Evolutionary conservation across 495 filamentous ascomycete genomes (phyloP).

Genomic region (Penicillium canescens): DNA sequence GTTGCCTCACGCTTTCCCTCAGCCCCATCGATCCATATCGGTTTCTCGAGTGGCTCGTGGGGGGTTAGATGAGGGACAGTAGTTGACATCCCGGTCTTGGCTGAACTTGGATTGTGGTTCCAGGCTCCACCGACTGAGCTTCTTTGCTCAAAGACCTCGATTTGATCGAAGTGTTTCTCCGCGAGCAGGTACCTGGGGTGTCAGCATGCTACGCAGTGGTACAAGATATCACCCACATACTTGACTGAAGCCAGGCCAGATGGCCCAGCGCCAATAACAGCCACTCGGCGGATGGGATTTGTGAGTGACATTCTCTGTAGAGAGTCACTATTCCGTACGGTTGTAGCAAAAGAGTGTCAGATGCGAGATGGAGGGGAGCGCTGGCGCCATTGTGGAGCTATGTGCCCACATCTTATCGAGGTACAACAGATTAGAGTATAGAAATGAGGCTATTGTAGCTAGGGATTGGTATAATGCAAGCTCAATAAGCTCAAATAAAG

Average conservation of each 20-base stretch:
- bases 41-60: slow-evolving; percentile 39
- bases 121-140: slow-evolving; percentile 75
- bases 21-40: slow-evolving; percentile 37
- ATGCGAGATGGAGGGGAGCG: slow-evolving; percentile 2
- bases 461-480: no score
- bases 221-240: slow-evolving; percentile 21
- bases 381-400: slow-evolving; percentile 26
- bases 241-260: slow-evolving; percentile 45
- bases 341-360: slow-evolving; percentile 1
- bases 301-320: slow-evolving; percentile 18
- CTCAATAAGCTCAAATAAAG: no score
- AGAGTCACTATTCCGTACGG: neutral
- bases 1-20: slow-evolving; percentile 28
- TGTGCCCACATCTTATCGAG: neutral
- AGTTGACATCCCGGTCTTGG: slow-evolving; percentile 26
- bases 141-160: slow-evolving; percentile 83
- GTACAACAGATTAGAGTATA: no score
- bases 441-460: no score
- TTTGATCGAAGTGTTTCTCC: slow-evolving; percentile 66
- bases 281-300: slow-evolving; percentile 36
- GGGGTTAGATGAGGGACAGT: slow-evolving; percentile 46
- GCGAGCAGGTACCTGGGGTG: slow-evolving; percentile 66
- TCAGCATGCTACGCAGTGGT: slow-evolving; percentile 2
- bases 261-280: slow-evolving; percentile 48
- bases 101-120: slow-evolving; percentile 56